Conservation (phyloP, 2,329 filamentous ascomycete species). For the Diaporthe longicolla region DNA sequence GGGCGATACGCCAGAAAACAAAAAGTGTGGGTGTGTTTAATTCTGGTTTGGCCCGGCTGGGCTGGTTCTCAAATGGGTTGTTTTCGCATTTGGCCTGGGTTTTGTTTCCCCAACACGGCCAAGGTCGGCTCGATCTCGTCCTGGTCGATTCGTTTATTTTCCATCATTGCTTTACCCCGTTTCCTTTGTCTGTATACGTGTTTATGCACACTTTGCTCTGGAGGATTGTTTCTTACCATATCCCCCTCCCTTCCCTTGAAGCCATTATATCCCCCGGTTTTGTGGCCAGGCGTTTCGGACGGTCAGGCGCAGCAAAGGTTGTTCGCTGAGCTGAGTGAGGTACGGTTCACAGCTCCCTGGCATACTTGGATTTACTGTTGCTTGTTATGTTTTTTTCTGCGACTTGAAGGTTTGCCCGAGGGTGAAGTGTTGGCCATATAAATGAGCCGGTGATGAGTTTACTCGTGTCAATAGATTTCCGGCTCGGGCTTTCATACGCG, state of each 20-base stretch:
- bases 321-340: slow-evolving; percentile 14
- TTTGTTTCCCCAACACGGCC: neutral
- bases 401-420: neutral
- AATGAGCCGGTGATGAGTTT: slow-evolving; percentile 17
- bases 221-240: slow-evolving; percentile 5
- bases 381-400: neutral
- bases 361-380: slow-evolving; percentile 16
- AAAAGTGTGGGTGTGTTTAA: slow-evolving; percentile 18
- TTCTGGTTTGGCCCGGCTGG: slow-evolving; percentile 27
- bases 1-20: slow-evolving; percentile 7
- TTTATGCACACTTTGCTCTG: slow-evolving; percentile 28
- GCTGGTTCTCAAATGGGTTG: slow-evolving; percentile 32
- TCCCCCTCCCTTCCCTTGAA: slow-evolving; percentile 7
- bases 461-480: slow-evolving; percentile 31
- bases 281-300: slow-evolving; percentile 36
- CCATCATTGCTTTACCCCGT: neutral
- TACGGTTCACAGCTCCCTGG: slow-evolving; percentile 8
- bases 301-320: slow-evolving; percentile 23
- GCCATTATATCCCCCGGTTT: slow-evolving; percentile 33
- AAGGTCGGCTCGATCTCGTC: slow-evolving; percentile 15
- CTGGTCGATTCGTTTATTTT: slow-evolving; percentile 3
- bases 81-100: slow-evolving; percentile 6
- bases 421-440: slow-evolving; percentile 28
- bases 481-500: slow-evolving; percentile 9
- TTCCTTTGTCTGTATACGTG: slow-evolving; percentile 29